Evolutionary conservation across 2,329 filamentous ascomycete species (phyloP), one percentile per base, ranked within the genome.

Genomic region (Penicillium sp.): DNA sequence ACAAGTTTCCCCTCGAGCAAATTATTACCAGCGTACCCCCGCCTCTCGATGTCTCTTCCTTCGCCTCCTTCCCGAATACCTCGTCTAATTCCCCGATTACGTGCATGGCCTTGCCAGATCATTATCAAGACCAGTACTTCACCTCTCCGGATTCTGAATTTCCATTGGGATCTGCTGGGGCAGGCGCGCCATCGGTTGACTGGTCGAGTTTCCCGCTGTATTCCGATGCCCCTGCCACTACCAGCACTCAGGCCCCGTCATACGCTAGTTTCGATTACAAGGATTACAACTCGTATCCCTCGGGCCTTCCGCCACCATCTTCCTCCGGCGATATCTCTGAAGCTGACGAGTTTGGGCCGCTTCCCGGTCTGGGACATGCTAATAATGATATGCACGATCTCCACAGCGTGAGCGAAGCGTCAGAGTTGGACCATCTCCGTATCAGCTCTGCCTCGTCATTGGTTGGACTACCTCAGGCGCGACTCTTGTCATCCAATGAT

Each of bases 251-350:
- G 50, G 71, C 77, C 14, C 76, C 76, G 16, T 80, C 77, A 13
- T 80, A 78, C 58, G 73, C 76, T 16, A 79, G 76, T 60, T 77
- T 78, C 61, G 76, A 80, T 60, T 75, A 76, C 64, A 74, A 72
- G 55, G 76, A 80, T 60, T 75, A 76, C 64, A 74, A 72, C 55
- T 74, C 71, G 24, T 71, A 76, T 51, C 71, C 65, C 16, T 72
- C 72, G 24, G 70, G 74, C 27, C 71, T 75, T 9, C 67, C 78
- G 13, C 71, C 76, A 1, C 76, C 74, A 11, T 79, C 78, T 9
- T 81, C 79, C 3, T 81, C 79, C 5, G 79, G 78, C n/a, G 79
- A 81, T 47, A 69, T 77, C 21, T 81, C 79, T 3, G 79, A 81
- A 60, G 71, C 75, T 13, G 79, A 80, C 29, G 79, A 81, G 45